Conservation (phyloP, 2,329 filamentous ascomycete species). For the Coniochaeta sp. region DNA sequence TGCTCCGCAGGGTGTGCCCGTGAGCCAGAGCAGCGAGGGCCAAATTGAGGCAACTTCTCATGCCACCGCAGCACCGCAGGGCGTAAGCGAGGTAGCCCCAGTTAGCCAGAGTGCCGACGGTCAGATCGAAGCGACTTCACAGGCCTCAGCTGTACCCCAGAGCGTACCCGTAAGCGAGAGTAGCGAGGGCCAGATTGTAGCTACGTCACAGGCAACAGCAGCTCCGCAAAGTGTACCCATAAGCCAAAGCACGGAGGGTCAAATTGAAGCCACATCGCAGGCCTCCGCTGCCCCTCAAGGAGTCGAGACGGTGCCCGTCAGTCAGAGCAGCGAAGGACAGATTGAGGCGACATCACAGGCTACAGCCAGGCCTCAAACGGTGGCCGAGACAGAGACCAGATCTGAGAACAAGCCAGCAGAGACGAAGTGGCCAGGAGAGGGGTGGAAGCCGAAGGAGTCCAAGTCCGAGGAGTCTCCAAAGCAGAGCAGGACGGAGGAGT, state of each 20-base stretch:
- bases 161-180: slow-evolving; percentile 13
- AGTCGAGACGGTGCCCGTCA: background rate
- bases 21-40: background rate
- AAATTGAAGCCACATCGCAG: background rate
- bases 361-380: background rate
- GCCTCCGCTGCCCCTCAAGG: slow-evolving; percentile 9
- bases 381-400: background rate
- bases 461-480: background rate
- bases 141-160: slow-evolving; percentile 19
- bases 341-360: background rate
- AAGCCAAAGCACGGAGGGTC: background rate
- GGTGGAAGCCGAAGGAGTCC: background rate
- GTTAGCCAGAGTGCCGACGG: background rate
- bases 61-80: background rate
- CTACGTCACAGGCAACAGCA: background rate
- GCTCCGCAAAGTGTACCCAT: background rate
- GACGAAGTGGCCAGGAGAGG: background rate
- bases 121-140: slow-evolving; percentile 17
- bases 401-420: background rate
- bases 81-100: too few species aligned
- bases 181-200: background rate
- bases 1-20: background rate
- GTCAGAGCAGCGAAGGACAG: background rate
- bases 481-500: background rate
- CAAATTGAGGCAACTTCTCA: background rate